A percentile compares a stretch with the other conserved stretches of the same genome.
phyloP scores from a whole-genome alignment of 148 eudicot species.

The Simmondsia chinensis region DNA sequence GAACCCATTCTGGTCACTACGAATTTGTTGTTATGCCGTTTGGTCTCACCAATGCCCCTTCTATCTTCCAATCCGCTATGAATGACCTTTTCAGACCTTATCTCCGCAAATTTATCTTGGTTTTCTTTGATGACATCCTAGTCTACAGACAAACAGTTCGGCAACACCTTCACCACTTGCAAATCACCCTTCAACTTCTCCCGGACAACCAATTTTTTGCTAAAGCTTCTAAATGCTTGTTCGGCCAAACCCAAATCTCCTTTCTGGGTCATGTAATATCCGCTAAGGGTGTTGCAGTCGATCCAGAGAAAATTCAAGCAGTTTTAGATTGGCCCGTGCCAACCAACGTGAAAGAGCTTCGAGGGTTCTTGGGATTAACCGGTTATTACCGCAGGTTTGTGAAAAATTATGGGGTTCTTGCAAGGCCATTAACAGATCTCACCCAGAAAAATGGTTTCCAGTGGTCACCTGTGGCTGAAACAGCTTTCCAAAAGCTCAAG shows the following conservation, averaged over 20 bases:
- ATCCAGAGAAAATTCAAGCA: neutral
- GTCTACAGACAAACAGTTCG: neutral
- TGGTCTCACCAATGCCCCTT: too few relatives aligned
- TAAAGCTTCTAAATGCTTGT: neutral
- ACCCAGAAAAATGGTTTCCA: neutral
- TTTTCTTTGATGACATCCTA: neutral
- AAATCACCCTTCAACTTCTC: neutral
- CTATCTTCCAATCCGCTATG: neutral
- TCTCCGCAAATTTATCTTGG: neutral
- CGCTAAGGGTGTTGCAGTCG: neutral
- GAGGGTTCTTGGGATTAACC: neutral
- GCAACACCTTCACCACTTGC: neutral
- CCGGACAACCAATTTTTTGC: neutral
- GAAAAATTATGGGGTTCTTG: neutral
- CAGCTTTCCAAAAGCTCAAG: neutral
- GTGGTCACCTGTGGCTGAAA: neutral
- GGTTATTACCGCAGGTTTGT: neutral
- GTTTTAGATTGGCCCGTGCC: neutral
- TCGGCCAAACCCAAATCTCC: neutral
- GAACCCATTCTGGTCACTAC: neutral
- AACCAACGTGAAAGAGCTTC: neutral
- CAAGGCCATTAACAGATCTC: neutral
- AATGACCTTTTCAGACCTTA: neutral
- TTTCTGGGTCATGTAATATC: neutral
- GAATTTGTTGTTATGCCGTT: too few relatives aligned